phyloP scores from a whole-genome alignment of 768 basidiomycete genomes.

The Boletus sp. region DNA sequence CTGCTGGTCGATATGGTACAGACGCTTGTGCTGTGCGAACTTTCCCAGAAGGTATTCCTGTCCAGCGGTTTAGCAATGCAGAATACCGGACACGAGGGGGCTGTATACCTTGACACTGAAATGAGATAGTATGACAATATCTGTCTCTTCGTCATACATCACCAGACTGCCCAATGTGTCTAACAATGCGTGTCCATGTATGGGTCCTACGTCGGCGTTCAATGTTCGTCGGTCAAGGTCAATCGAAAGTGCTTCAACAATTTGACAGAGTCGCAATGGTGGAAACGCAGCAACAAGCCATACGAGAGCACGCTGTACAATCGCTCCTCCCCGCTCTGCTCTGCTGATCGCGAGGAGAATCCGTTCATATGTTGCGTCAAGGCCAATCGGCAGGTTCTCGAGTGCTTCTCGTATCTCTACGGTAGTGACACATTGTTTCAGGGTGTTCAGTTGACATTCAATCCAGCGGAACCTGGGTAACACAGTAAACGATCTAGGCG shows the following conservation, averaged over 20 bases:
- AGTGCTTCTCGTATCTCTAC: neutral
- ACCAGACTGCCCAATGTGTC: neutral
- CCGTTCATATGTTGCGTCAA: neutral
- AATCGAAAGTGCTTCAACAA: neutral
- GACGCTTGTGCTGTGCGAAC: too few species aligned
- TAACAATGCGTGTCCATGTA: neutral
- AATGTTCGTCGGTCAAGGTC: neutral
- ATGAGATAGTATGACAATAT: neutral
- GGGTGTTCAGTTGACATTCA: neutral
- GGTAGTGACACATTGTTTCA: neutral
- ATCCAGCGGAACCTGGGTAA: neutral
- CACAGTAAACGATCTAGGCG: neutral
- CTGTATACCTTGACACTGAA: neutral
- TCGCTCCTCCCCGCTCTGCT: neutral
- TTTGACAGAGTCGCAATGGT: neutral
- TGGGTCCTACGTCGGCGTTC: neutral
- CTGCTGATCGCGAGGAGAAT: neutral
- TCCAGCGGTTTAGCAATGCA: too few species aligned
- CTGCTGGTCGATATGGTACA: too few species aligned
- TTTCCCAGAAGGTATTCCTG: too few species aligned
- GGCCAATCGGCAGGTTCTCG: neutral
- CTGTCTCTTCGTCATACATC: neutral
- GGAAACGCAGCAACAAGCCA: neutral
- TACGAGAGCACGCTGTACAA: neutral
- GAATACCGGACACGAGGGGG: too few species aligned